Percentiles rank a stretch among this genome's conserved stretches.
Conservation (phyloP, 2,329 filamentous ascomycete species). For the Nigrospora sphaerica region DNA sequence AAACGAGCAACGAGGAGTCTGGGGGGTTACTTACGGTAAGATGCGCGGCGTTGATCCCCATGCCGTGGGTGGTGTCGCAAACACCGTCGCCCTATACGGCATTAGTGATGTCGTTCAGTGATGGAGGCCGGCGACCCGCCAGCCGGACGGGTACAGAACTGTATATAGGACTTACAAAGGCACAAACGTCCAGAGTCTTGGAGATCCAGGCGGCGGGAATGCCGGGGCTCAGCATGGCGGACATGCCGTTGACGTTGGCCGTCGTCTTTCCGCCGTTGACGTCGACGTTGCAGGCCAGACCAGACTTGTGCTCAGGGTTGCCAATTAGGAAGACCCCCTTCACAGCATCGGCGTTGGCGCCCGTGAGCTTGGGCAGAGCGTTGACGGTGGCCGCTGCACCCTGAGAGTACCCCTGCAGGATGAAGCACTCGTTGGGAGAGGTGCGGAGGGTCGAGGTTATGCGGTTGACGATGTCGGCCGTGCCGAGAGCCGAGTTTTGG, state of each 20-base stretch:
- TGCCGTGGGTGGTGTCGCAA: neutral
- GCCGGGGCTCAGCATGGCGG: neutral
- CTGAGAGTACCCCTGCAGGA: conserved; percentile 6
- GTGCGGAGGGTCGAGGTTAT: neutral
- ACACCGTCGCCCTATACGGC: neutral
- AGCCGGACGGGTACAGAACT: too few relatives aligned
- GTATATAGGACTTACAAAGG: neutral
- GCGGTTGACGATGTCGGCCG: conserved; percentile 5
- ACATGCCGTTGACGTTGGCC: conserved; percentile 3
- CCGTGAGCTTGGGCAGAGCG: conserved; percentile 1
- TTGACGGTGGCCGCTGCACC: conserved; percentile 5
- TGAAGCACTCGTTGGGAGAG: conserved; percentile 3
- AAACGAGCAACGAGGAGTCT: too few relatives aligned
- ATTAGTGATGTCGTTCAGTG: neutral
- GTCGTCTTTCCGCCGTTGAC: conserved; percentile 2
- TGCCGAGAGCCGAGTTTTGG: conserved; percentile 4
- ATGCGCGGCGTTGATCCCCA: neutral
- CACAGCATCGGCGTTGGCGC: conserved; percentile 2
- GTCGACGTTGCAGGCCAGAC: conserved; percentile 5
- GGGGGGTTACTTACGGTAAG: neutral
- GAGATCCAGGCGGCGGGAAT: conserved; percentile 3
- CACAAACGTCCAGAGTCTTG: conserved; percentile 6
- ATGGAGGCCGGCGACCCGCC: too few relatives aligned
- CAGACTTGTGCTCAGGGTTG: conserved; percentile 5
- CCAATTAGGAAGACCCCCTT: conserved; percentile 5